Percentiles rank a stretch among this genome's conserved stretches.
These are phyloP conservation scores for Macroventuria anomochaeta DNA, from an alignment of 2,329 filamentous ascomycete species.

Conservation along the genomic window DNA sequence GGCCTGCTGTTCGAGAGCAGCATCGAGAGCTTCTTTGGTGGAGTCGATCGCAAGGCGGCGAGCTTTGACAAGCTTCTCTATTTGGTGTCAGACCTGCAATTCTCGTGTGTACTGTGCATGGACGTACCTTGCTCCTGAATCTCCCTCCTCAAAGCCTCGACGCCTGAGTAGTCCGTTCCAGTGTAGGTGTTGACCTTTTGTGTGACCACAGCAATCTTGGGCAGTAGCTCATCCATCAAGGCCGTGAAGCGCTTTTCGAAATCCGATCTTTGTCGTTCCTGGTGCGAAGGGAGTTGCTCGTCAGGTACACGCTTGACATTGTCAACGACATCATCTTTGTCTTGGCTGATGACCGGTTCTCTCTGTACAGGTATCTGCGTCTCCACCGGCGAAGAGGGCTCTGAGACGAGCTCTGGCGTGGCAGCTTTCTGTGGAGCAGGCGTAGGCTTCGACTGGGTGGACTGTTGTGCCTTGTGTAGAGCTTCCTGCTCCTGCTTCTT, in stretches of 20 bases:
- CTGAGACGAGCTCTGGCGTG: background rate
- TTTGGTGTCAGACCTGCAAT: constrained; percentile 15
- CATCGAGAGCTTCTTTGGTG: constrained; percentile 78
- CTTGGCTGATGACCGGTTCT: constrained; percentile 8
- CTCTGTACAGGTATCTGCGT: constrained; percentile 12
- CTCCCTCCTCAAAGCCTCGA: constrained; percentile 81
- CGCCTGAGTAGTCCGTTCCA: constrained; percentile 82
- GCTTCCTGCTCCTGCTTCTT: constrained; percentile 14
- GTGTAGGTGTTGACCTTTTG: constrained; percentile 93
- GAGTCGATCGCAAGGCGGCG: constrained; percentile 69
- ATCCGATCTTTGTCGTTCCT: constrained; percentile 61
- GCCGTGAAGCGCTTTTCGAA: constrained; percentile 67
- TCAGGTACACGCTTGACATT: constrained; percentile 44
- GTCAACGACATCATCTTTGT: constrained; percentile 27
- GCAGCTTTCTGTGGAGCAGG: background rate
- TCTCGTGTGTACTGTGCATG: background rate
- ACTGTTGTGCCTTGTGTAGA: constrained; percentile 5
- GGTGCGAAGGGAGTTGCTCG: constrained; percentile 59
- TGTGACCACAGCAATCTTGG: constrained; percentile 81
- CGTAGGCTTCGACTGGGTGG: background rate
- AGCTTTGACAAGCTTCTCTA: constrained; percentile 64
- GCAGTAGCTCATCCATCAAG: constrained; percentile 88
- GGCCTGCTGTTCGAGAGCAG: constrained; percentile 83
- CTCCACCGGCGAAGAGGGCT: constrained; percentile 4
- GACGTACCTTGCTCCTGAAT: constrained; percentile 70